Evolutionary conservation across 2,329 filamentous ascomycete species (phyloP).

Genomic region (Microsporum ferrugineum): DNA sequence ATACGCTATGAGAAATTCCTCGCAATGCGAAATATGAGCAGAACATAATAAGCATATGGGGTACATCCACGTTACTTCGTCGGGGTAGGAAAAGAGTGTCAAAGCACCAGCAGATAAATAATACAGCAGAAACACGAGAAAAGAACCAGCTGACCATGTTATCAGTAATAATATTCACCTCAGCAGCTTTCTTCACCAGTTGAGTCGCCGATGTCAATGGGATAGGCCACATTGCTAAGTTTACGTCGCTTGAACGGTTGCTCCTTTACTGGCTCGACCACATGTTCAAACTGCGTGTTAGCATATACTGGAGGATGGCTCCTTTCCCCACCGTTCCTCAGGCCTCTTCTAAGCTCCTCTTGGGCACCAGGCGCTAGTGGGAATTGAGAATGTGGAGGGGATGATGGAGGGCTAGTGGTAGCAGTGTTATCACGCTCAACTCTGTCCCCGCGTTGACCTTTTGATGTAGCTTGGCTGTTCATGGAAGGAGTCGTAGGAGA

Average conservation of each 20-base stretch:
- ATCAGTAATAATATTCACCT: background rate
- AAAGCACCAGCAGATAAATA: background rate
- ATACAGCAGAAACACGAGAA: background rate
- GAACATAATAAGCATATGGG: background rate
- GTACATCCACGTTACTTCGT: background rate
- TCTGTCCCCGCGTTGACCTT: background rate
- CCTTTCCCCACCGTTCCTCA: background rate
- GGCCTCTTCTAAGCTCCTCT: background rate
- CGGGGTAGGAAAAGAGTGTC: background rate
- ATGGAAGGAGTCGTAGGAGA: background rate
- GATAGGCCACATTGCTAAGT: constrained; percentile 23
- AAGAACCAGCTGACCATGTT: background rate
- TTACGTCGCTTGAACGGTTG: constrained; percentile 19
- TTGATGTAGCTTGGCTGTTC: background rate
- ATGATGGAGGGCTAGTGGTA: constrained; percentile 1
- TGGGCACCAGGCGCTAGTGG: background rate
- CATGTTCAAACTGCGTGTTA: background rate
- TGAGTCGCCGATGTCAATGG: constrained; percentile 21
- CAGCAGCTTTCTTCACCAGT: background rate
- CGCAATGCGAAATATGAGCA: background rate
- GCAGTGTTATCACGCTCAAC: background rate
- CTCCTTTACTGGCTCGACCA: background rate
- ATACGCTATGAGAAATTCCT: background rate
- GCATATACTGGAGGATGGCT: background rate
- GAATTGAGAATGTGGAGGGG: background rate